These are phyloP conservation scores for Trifolium dubium DNA, from an alignment of 306 rosid genomes.

Conservation along the genomic window DNA sequence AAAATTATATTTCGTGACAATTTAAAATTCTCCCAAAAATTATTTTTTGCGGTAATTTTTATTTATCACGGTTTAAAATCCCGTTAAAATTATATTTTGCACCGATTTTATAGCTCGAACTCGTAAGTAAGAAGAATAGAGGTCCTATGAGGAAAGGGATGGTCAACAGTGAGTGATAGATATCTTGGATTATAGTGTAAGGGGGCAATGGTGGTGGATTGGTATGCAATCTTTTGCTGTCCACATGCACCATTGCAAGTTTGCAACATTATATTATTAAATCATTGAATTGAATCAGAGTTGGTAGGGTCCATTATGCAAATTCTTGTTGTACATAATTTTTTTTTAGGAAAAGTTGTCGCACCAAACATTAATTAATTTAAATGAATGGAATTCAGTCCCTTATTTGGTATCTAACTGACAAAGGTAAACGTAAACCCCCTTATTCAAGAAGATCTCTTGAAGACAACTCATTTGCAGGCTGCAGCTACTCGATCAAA, in stretches of 20 bases:
- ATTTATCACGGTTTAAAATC: no score
- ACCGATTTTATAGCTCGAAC: no score
- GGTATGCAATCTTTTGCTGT: slow-evolving; percentile 17
- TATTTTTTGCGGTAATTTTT: no score
- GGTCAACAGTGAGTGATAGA: slow-evolving; percentile 31
- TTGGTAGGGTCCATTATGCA: slow-evolving; percentile 35
- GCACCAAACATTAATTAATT: slow-evolving; percentile 9
- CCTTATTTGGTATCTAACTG: slow-evolving; percentile 15
- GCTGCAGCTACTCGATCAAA: not conserved
- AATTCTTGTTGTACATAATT: not conserved
- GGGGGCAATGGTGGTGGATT: slow-evolving; percentile 35
- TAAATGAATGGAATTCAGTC: slow-evolving; percentile 22
- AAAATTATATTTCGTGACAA: no score
- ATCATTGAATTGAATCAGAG: not conserved
- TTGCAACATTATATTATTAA: slow-evolving; percentile 11
- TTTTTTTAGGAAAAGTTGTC: slow-evolving; percentile 9
- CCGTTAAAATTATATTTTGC: no score
- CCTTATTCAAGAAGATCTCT: slow-evolving; percentile 20
- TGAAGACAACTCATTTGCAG: slow-evolving; percentile 35
- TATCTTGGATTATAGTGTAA: slow-evolving; percentile 42
- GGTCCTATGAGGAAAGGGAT: slow-evolving; percentile 12
- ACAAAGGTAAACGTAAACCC: not conserved
- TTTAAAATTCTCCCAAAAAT: no score
- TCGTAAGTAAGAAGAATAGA: slow-evolving; percentile 15
- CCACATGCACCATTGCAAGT: slow-evolving; percentile 47